Evolutionary conservation across 1,284 basidiomycete genomes (phyloP).

Genomic region (Ustilago curta): DNA sequence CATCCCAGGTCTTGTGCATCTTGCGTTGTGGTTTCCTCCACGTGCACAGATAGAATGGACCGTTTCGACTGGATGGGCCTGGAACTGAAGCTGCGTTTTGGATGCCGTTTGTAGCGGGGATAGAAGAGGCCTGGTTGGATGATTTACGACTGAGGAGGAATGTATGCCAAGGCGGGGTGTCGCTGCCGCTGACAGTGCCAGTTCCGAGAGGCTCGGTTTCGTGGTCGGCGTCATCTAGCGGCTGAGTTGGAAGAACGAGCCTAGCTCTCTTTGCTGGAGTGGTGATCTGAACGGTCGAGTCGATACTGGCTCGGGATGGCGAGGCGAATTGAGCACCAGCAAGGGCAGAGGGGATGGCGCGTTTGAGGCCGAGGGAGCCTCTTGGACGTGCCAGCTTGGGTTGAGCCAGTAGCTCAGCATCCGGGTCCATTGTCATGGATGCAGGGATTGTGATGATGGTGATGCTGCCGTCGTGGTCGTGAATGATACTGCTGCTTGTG

Average conservation of each 20-base stretch:
- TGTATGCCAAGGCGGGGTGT: conserved; percentile 35
- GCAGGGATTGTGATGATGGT: background rate
- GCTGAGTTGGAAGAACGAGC: conserved; percentile 41
- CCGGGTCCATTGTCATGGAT: conserved; percentile 12
- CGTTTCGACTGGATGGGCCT: conserved; percentile 27
- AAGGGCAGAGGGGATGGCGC: conserved; percentile 12
- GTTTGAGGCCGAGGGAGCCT: conserved; percentile 37
- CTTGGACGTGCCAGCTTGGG: conserved; percentile 25
- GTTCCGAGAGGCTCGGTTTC: background rate
- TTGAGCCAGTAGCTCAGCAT: conserved; percentile 9
- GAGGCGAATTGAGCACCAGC: conserved; percentile 17
- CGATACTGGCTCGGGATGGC: conserved; percentile 2
- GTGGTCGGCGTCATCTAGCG: conserved; percentile 11
- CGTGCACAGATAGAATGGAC: conserved; percentile 62
- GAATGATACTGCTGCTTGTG: background rate
- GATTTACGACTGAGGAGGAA: conserved; percentile 30
- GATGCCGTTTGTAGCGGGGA: background rate
- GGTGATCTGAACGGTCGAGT: background rate
- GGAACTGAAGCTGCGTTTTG: conserved; percentile 16
- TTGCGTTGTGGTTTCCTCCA: conserved; percentile 78
- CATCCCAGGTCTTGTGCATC: conserved; percentile 92
- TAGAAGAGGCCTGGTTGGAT: conserved; percentile 5
- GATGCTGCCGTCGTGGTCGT: background rate
- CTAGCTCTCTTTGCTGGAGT: conserved; percentile 31
- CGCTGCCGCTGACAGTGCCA: conserved; percentile 1